phyloP scores from a whole-genome alignment of 805 yeast species.

The Dipodascopsis uninucleata region DNA sequence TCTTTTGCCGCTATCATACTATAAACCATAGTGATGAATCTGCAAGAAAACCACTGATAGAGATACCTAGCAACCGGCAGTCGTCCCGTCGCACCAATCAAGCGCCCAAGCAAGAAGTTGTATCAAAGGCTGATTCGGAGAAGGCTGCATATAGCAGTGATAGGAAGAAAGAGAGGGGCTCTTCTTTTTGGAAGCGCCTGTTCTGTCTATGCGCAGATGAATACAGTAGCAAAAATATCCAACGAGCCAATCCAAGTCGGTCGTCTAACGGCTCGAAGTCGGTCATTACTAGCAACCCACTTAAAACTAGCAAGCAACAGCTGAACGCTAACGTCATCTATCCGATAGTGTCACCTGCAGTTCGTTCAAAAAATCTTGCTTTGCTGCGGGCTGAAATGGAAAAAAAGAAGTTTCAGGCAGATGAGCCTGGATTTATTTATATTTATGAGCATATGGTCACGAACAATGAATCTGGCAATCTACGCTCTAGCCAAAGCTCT shows the following conservation, averaged over 20 bases:
- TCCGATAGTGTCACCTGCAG: slow-evolving; percentile 1
- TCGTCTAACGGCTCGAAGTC: no score
- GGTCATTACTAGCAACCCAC: no score
- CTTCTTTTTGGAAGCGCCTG: slow-evolving; percentile 1
- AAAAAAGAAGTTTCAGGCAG: slow-evolving; percentile 20
- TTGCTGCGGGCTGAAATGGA: slow-evolving; percentile 13
- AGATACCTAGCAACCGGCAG: no score
- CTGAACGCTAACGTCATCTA: no score
- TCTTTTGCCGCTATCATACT: slow-evolving; percentile 9
- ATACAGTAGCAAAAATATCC: neutral
- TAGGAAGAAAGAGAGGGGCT: slow-evolving; percentile 1
- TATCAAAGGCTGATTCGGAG: neutral
- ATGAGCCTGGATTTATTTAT: slow-evolving; percentile 26
- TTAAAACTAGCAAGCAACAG: no score
- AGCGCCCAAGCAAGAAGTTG: neutral
- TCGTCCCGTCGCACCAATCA: slow-evolving; percentile 4
- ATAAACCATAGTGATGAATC: no score
- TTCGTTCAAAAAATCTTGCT: neutral
- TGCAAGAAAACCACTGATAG: no score
- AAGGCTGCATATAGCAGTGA: neutral
- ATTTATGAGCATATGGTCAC: slow-evolving; percentile 13
- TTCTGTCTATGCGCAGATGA: slow-evolving; percentile 2
- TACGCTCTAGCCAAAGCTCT: neutral
- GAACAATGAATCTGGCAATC: neutral
- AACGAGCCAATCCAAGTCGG: neutral